Conservation (phyloP, 1,284 basidiomycete genomes). For the Laetiporus sulphureus region DNA sequence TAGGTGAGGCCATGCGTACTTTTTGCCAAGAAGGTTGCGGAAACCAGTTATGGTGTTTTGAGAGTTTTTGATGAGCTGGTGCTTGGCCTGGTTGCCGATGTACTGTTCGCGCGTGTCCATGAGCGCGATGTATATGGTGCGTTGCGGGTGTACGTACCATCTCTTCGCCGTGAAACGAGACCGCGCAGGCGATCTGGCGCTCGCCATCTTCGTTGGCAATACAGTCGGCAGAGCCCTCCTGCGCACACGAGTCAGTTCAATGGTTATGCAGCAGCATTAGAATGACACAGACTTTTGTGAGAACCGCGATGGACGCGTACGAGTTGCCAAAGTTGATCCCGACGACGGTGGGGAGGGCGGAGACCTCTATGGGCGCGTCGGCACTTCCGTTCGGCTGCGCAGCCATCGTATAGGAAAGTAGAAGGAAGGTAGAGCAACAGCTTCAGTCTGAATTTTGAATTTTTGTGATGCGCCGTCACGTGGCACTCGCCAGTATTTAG, state of each 20-base stretch:
- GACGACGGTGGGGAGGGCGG: constrained; percentile 51
- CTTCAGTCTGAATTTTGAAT: constrained; percentile 3
- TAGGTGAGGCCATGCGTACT: constrained; percentile 36
- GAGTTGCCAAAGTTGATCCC: constrained; percentile 98
- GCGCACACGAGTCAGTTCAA: constrained; percentile 1
- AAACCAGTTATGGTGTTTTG: constrained; percentile 94
- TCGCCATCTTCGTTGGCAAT: constrained; percentile 99
- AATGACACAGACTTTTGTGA: constrained; percentile 72
- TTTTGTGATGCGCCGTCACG: constrained; percentile 1
- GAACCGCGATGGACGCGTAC: constrained; percentile 91
- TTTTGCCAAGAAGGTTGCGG: constrained; percentile 90
- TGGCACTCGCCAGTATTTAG: constrained; percentile 1
- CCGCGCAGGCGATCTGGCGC: constrained; percentile 92
- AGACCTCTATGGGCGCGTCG: constrained; percentile 27
- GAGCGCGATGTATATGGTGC: too few relatives aligned
- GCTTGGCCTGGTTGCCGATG: constrained; percentile 93
- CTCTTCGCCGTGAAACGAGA: constrained; percentile 90
- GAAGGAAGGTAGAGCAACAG: background rate
- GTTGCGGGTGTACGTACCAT: constrained; percentile 47
- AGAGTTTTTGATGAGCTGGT: constrained; percentile 92
- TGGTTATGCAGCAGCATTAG: background rate
- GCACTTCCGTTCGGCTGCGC: constrained; percentile 34
- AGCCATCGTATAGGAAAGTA: constrained; percentile 15
- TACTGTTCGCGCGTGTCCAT: constrained; percentile 54
- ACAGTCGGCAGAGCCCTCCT: constrained; percentile 88